Evolutionary conservation across 2,329 filamentous ascomycete species (phyloP), one percentile per base, ranked within the genome.

Genomic region (Penicillium sp.): DNA sequence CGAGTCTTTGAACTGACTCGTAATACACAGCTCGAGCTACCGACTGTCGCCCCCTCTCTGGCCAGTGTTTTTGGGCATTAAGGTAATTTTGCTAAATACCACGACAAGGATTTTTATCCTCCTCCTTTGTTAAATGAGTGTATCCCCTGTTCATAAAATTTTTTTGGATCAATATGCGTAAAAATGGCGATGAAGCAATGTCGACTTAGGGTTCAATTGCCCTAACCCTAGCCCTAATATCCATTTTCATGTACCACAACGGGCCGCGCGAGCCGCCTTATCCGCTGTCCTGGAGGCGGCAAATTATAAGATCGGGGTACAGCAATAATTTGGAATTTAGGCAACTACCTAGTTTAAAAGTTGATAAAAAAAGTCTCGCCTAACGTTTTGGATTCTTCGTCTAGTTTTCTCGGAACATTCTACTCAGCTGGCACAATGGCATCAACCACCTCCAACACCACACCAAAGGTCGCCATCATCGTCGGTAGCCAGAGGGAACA

Each of bases 401-500:
- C 28, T 11, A 12, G 14, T 35, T 14, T 33, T 16, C 30, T 35
- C 5, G 12, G 12, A 35, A 7, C 21, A 38, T 14, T 26, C 3
- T 14, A 18, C 5, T 24, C 40, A 9, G 9, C 2, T 5, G 26
- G 8, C n/a, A 52, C 14, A 30, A 55, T 55, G 52, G 12, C 52
- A 21, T 26, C 33, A 2, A 38, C 18, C 3, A 16, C 21, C 12
- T 23, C 45, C 12, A 40, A 3, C 18, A 20, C 20, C 11, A 21
- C n/a, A 21, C 45, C 33, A 20, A 48, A 11, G 26, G 38, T 48
- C 24, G 52, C 30, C 3, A 48, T 55, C 7, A 43, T 55, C 23
- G 52, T 55, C n/a, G 52, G 33, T n/a, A 48, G 52, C 23, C 43
- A 40, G 20, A 47, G 52, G 47, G 46, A 47, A 9, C 43, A 28